A percentile compares a stretch with the other conserved stretches of the same genome.
Conservation (phyloP, 73 alveolate genomes). For the Diophrys appendiculata region DNA sequence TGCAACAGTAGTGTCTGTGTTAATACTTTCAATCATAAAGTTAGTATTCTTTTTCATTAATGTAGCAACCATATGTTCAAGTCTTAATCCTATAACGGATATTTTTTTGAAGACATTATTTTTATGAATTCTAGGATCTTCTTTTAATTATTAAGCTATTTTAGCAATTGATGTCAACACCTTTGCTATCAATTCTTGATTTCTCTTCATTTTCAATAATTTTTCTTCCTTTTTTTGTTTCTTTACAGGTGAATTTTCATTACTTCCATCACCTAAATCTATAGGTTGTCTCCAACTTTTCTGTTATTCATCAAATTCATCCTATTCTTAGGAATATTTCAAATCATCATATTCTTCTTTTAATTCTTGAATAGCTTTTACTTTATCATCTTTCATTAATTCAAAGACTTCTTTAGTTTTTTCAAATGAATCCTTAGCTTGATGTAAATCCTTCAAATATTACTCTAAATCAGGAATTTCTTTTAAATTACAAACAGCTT, state of each 20-base stretch:
- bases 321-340: not conserved
- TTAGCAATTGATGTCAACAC: constrained; percentile 3
- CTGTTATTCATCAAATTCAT: not conserved
- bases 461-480: not conserved
- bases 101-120: constrained; percentile 11
- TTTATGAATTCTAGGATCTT: constrained; percentile 1
- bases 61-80: constrained; percentile 33
- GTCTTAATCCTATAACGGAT: constrained; percentile 15
- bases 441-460: not conserved
- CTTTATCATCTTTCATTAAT: not conserved
- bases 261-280: not conserved
- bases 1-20: constrained; percentile 8
- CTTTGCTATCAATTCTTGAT: constrained; percentile 4
- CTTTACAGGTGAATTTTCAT: not conserved
- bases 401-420: not conserved
- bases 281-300: not conserved
- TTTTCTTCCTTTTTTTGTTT: not conserved
- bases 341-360: not conserved
- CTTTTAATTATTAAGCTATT: constrained; percentile 12
- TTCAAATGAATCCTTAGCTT: not conserved
- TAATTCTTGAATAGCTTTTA: not conserved
- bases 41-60: constrained; percentile 7
- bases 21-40: constrained; percentile 10
- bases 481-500: not conserved
- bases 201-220: not conserved